Evolutionary conservation across 495 filamentous ascomycete genomes (phyloP), one percentile per base, ranked within the genome.

Genomic region (Aspergillus ostianus): DNA sequence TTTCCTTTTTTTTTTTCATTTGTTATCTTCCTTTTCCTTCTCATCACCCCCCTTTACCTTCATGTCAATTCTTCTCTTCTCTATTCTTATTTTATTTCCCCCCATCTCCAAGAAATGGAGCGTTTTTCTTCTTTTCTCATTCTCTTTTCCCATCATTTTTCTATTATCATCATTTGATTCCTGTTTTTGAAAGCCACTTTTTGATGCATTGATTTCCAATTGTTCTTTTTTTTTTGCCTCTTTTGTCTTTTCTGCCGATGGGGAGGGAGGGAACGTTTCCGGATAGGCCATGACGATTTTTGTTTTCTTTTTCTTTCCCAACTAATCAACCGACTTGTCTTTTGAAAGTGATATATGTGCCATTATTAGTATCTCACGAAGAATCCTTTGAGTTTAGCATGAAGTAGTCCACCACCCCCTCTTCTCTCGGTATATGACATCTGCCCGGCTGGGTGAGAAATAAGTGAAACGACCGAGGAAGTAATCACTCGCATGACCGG

Each of bases 221-320:
- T 79, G 71, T 76, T 17, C 12, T 15, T 41, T 15, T 13, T 41
- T 41, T 15, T 15, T 15, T 13, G 13, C 12, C 36, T 32, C 36
- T 41, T 36, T 8, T 65, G 73, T 70, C 73, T 66, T 66, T 58
- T 60, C 51, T 64, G 62, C 68, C 63, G 68, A 65, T 64, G 64
- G 66, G 58, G 61, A 68, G 65, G 67, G 65, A 59, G 67, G 68
- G 67, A 66, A 68, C 65, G 64, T 63, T 74, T 66, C 66, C 65
- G 66, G 69, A 69, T 69, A 69, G 68, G 72, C 68, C 66, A 73
- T 70, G 70, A 73, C 68, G 56, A 57, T 61, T 69, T 48, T 59
- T 56, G 60, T 60, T 69, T 65, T 57, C 57, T 58, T 58, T 62
- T 64, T 61, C 55, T 61, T 52, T 57, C 46, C 56, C 60, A 62